Evolutionary conservation across 164 flowering plant genomes (phyloP), one percentile per base, ranked within the genome.

Genomic region (Vitis rupestris): DNA sequence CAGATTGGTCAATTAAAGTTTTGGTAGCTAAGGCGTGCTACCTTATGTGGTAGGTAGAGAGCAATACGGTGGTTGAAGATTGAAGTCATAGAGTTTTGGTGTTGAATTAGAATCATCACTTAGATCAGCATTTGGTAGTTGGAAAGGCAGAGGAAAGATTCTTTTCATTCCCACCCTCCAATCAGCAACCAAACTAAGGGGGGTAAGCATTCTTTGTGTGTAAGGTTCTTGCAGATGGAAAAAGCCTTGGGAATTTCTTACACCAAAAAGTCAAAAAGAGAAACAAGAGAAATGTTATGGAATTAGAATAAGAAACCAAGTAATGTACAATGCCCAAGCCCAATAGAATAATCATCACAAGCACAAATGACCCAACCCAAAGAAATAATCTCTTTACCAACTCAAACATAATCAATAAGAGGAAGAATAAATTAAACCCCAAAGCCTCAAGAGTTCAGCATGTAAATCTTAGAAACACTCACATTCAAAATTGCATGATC

Each of bases 1-100:
- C n/a, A 15, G 11, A 62, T 61, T 54, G 60, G 23, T 37, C 44
- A 0, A 27, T 3, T 10, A 0, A 50, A 59, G 72, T 58, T 37
- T 69, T 64, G 66, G 72, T 64, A 50, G 68, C 51, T 69, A 64
- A 59, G 50, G 50, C 57, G 64, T 56, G 19, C 17, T 59, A 6
- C 13, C 15, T 8, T 37, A 53, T 19, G 58, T 37, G 72, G 77
- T 69, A 53, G 72, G 64, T 64, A 50, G 50, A 2, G 1, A 64
- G 50, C 10, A 58, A 16, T 44, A 13, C 12, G 62, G 61, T 59
- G 14, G 65, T 73, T 63, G 63, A 31, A 58, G 14, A 51, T 50
- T 47, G 19, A 10, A 50, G 14, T 53, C 71, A 68, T 66, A 60
- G 66, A 55, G 44, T 66, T 51, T 58, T 47, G 50, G 37, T 29